Percentiles rank a stretch among this genome's conserved stretches.
Conservation (phyloP, 106 monocot species). For the Acanthochlamys bracteata region DNA sequence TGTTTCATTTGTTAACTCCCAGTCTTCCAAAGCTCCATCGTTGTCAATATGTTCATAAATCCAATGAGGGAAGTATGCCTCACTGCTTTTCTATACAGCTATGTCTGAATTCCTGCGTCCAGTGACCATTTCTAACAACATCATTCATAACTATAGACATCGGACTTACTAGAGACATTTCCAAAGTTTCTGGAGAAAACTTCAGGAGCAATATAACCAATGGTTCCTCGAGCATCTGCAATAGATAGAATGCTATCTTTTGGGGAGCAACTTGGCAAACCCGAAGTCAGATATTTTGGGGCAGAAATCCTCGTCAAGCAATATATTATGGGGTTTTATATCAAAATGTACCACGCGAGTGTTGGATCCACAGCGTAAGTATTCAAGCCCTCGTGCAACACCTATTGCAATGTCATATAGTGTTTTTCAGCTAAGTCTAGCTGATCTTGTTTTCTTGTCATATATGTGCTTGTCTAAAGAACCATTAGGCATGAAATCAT, state of each 20-base stretch:
- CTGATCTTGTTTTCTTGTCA: slow-evolving; percentile 1
- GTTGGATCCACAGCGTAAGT: slow-evolving; percentile 23
- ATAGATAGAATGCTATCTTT: slow-evolving; percentile 21
- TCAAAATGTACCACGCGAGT: slow-evolving; percentile 34
- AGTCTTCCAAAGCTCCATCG: background rate
- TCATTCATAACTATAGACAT: slow-evolving; percentile 41
- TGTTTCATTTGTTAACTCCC: slow-evolving; percentile 9
- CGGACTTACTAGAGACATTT: slow-evolving; percentile 21
- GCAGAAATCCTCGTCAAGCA: slow-evolving; percentile 21
- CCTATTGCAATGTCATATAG: slow-evolving; percentile 23
- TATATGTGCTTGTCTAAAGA: slow-evolving; percentile 26
- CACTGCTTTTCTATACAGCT: slow-evolving; percentile 6
- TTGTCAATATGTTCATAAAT: slow-evolving; percentile 19
- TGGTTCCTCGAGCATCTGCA: slow-evolving; percentile 22
- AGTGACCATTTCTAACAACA: slow-evolving; percentile 34
- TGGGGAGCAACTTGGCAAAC: slow-evolving; percentile 15
- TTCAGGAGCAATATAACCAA: slow-evolving; percentile 37
- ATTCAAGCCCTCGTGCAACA: slow-evolving; percentile 27
- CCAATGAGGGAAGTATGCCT: slow-evolving; percentile 25
- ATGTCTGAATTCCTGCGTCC: slow-evolving; percentile 12
- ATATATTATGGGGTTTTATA: slow-evolving; percentile 40
- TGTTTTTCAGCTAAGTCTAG: slow-evolving; percentile 16
- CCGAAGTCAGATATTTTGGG: slow-evolving; percentile 40
- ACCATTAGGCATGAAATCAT: slow-evolving; percentile 28
- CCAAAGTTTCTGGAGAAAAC: slow-evolving; percentile 23